These are phyloP conservation scores for Blastomyces percursus DNA, from an alignment of 2,329 filamentous ascomycete genomes.

Conservation along the genomic window DNA sequence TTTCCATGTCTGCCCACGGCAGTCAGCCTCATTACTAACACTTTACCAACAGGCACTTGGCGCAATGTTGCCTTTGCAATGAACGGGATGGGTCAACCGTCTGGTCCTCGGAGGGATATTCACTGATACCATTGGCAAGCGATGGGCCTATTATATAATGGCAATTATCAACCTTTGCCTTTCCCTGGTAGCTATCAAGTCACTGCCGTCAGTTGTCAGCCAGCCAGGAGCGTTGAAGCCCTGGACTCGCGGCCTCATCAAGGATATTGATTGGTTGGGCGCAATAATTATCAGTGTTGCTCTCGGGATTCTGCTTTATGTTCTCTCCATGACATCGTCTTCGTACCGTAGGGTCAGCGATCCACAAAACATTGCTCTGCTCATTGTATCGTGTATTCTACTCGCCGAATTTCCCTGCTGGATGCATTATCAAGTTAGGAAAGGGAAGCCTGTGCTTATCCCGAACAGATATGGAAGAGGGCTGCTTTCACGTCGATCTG, in stretches of 20 bases:
- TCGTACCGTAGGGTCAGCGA: conserved; percentile 13
- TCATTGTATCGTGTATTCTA: conserved; percentile 20
- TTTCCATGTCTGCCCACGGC: conserved; percentile 36
- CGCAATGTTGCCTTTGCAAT: conserved; percentile 39
- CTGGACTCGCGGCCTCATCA: conserved; percentile 23
- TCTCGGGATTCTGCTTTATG: conserved; percentile 40
- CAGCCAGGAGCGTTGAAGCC: conserved; percentile 14
- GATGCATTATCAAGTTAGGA: conserved; percentile 21
- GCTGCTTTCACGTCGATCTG: conserved; percentile 24
- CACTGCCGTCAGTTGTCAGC: conserved; percentile 24
- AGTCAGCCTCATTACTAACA: conserved; percentile 36
- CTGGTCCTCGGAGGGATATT: conserved; percentile 38
- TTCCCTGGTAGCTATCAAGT: conserved; percentile 28
- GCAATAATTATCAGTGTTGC: conserved; percentile 33
- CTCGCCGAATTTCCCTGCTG: conserved; percentile 18
- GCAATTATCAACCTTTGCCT: conserved; percentile 32
- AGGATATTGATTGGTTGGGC: conserved; percentile 42
- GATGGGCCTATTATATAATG: conserved; percentile 31
- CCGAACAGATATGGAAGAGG: conserved; percentile 21
- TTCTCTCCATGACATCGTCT: conserved; percentile 20
- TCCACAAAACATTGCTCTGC: conserved; percentile 19
- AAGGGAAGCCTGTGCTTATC: conserved; percentile 8
- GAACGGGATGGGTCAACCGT: conserved; percentile 38
- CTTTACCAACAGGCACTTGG: conserved; percentile 31
- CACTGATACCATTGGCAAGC: conserved; percentile 31